Base-by-base conservation (phyloP, 208 protist genomes). In the Herpetomonas muscarum region DNA sequence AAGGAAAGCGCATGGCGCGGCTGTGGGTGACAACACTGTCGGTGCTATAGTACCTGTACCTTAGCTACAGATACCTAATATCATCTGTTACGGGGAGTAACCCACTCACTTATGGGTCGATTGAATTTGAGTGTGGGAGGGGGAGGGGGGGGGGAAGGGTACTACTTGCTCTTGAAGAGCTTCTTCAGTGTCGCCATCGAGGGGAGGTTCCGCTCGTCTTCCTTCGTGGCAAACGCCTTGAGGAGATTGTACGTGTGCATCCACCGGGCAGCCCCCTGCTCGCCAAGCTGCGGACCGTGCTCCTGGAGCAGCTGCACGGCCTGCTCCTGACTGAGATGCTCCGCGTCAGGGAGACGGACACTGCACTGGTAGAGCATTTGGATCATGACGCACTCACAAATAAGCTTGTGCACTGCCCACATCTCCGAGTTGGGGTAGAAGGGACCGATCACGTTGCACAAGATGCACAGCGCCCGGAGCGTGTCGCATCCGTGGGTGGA, bases 391-490 rank as follows among this genome's bases (percentile, higher is more conserved):
- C 81, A 31, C 51, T 85, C 68, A 49, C 78, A 89, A 41, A 90
- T 81, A 12, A 75, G 73, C 19, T 71, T 58, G 53, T 94, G 81
- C 31, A 94, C 57, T 0, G 83, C 74, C 87, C 87, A 94, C 67
- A 85, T 84, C 63, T 94, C 81, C 25, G 81, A 61, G 37, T 61
- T 52, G 1, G 87, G 87, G 55, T 94, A 94, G 62, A 91, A 94
- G 12, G 72, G 53, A 10, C 53, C 48, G 34, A 94, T 85, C 28
- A 87, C 61, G 7, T 68, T 61, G 60, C 75, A 86, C 17, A 91
- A 63, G 21, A 81, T 51, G 17, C 76, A 46, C 0, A 90, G 42
- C 31, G 53, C 55, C 47, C 75, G 74, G 22, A 93, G 70, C 10
- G 58, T 45, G 37, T 90, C 86, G 39, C 71, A 76, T 29, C 81